Evolutionary conservation across 352 stramenopile species (phyloP), one percentile per base, ranked within the genome.

Genomic region (Pythium oligandrum): DNA sequence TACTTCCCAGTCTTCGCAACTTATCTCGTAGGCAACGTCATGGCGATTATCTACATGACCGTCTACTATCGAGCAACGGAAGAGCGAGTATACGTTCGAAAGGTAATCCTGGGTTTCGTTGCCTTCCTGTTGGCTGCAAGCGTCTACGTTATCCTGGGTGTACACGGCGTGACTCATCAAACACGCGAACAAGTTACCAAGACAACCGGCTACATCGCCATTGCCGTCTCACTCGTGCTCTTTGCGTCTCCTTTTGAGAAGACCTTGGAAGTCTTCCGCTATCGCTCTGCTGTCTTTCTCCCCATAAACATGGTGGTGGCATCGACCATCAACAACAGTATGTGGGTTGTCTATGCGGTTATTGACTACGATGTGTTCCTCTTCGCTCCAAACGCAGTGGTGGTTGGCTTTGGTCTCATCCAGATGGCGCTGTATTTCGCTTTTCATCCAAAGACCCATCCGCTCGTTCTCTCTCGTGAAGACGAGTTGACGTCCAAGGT

Each of bases 211-310:
- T 78, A 69, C 47, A 46, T 83, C 42, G 61, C 60, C 3, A 77
- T 83, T 54, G 40, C 72, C 9, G 67, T 79, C 4, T 68, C 62
- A 3, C 40, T 86, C 51, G 58, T 84, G 44, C 64, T 87, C 10
- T 84, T 82, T 56, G 68, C 60, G 33, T 84, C 73, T 39, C 76
- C 76, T 5, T 78, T 87, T 44, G 68, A 78, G 38, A 84, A 77
- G 40, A 61, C 81, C 33, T 53, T 59, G 37, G 55, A 77, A 36
- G 76, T 87, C 6, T 45, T 84, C 52, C 66, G 56, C 50, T 66
- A 72, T 65, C 71, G 73, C 31, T 79, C 71, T 12, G 71, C 71
- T 1, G 65, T 81, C 32, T 75, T 78, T 57, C 62, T 87, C n/a
- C 71, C 73, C 2, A 81, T 84, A 45, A 61, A 80, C 61, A 79